Percentiles rank a stretch among this genome's conserved stretches.
Evolutionary conservation across 2,329 filamentous ascomycete species (phyloP).

Genomic region (Aspergillus sp.): DNA sequence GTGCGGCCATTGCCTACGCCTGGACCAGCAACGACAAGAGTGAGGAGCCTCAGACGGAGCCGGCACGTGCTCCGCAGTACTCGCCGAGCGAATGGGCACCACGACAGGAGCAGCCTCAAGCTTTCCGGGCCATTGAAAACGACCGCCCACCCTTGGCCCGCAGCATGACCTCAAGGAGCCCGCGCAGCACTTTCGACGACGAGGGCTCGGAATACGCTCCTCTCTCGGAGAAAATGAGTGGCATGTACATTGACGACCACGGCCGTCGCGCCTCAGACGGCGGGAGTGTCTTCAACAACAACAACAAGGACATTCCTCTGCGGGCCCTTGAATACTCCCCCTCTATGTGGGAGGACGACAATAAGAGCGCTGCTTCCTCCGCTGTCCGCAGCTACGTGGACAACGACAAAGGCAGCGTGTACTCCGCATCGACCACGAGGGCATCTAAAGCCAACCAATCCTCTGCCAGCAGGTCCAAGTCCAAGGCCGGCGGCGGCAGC

Average conservation of each 20-base stretch:
- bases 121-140: constrained; percentile 27
- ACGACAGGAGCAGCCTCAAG: constrained; percentile 9
- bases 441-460: constrained; percentile 20
- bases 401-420: constrained; percentile 23
- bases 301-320: constrained; percentile 27
- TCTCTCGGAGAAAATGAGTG: constrained; percentile 8
- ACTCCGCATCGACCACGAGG: constrained; percentile 31
- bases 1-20: constrained; percentile 67
- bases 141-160: constrained; percentile 25
- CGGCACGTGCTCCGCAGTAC: constrained; percentile 12
- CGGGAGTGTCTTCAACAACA: constrained; percentile 18
- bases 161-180: constrained; percentile 32
- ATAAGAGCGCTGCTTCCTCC: no score
- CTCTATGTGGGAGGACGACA: constrained; percentile 20
- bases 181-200: constrained; percentile 34
- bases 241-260: constrained; percentile 19
- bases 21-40: constrained; percentile 51
- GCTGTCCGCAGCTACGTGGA: constrained; percentile 5
- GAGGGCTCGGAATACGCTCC: constrained; percentile 29
- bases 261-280: constrained; percentile 31
- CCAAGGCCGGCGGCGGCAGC: neutral
- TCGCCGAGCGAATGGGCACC: constrained; percentile 19
- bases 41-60: constrained; percentile 8
- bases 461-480: constrained; percentile 14
- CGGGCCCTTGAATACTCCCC: constrained; percentile 35